Evolutionary conservation across 805 yeast species (phyloP).

Genomic region (Cyberlindnera saturnus): DNA sequence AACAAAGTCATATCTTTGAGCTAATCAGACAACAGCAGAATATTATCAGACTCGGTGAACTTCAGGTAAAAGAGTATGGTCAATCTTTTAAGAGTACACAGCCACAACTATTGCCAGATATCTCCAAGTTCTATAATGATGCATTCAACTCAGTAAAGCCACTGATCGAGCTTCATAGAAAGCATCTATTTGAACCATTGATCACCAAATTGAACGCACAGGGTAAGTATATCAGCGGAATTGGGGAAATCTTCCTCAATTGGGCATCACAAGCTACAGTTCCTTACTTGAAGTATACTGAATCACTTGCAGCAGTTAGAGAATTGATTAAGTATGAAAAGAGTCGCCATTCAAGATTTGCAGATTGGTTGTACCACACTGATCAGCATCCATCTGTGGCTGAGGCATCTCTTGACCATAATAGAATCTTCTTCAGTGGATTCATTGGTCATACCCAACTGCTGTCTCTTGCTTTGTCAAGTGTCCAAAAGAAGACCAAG

Average conservation of each 20-base stretch:
- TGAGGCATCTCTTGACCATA: slow-evolving; percentile 39
- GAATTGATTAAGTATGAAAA: slow-evolving; percentile 45
- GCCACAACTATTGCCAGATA: slow-evolving; percentile 41
- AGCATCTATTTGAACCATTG: slow-evolving; percentile 50
- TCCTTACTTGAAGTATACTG: slow-evolving; percentile 54
- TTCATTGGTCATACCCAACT: slow-evolving; percentile 50
- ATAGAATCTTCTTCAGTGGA: slow-evolving; percentile 50
- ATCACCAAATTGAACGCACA: slow-evolving; percentile 49
- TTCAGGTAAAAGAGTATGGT: slow-evolving; percentile 56
- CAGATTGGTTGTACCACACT: slow-evolving; percentile 49
- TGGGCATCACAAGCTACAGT: slow-evolving; percentile 59
- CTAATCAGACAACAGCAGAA: slow-evolving; percentile 65
- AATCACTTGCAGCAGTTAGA: slow-evolving; percentile 52
- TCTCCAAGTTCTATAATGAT: slow-evolving; percentile 50
- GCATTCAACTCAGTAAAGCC: slow-evolving; percentile 54
- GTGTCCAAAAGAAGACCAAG: slow-evolving; percentile 46
- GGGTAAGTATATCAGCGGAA: slow-evolving; percentile 60
- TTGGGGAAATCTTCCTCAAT: slow-evolving; percentile 54
- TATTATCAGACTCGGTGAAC: slow-evolving; percentile 59
- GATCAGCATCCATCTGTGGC: slow-evolving; percentile 42
- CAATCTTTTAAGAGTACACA: slow-evolving; percentile 31
- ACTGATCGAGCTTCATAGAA: slow-evolving; percentile 49
- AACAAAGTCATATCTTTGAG: slow-evolving; percentile 74
- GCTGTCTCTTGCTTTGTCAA: slow-evolving; percentile 55
- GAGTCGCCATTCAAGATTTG: slow-evolving; percentile 37